phyloP scores from a whole-genome alignment of 345 rosid species.

The Eucalyptus curtisii region DNA sequence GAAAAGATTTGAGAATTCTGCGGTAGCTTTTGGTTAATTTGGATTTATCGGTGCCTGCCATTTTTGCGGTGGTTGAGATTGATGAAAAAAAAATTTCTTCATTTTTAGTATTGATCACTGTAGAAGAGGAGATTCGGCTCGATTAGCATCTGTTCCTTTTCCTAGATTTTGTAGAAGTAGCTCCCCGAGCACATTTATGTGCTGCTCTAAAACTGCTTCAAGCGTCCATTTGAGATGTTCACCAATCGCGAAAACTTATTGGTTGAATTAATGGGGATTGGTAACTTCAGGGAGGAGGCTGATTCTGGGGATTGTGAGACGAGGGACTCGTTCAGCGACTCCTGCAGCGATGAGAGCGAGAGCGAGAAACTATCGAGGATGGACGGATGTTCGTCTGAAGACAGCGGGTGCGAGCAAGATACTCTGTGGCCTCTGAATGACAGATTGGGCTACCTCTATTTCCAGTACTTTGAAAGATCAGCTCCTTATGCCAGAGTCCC shows the following conservation, averaged over 20 bases:
- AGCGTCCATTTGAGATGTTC: background rate
- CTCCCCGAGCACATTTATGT: background rate
- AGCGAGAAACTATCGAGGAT: slow-evolving; percentile 66
- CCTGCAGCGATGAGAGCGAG: slow-evolving; percentile 84
- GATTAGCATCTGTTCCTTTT: background rate
- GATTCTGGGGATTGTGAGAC: slow-evolving; percentile 77
- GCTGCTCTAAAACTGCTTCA: background rate
- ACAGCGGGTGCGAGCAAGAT: slow-evolving; percentile 71
- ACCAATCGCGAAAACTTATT: background rate
- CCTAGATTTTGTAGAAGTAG: background rate
- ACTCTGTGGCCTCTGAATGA: slow-evolving; percentile 10
- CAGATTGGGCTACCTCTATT: slow-evolving; percentile 23
- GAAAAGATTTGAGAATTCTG: background rate
- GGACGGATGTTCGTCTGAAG: slow-evolving; percentile 88
- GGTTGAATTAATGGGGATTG: background rate
- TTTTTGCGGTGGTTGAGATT: background rate
- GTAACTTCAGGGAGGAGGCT: slow-evolving; percentile 53
- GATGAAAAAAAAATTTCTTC: background rate
- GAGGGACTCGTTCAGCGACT: slow-evolving; percentile 81
- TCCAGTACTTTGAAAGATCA: slow-evolving; percentile 32
- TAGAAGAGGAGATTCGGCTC: background rate
- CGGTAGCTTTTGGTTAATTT: background rate
- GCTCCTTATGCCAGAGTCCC: slow-evolving; percentile 50
- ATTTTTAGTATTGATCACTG: background rate
- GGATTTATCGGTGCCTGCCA: background rate